These are phyloP conservation scores for Lactuca sativa DNA, from an alignment of 129 eudicot genomes.

Conservation along the genomic window DNA sequence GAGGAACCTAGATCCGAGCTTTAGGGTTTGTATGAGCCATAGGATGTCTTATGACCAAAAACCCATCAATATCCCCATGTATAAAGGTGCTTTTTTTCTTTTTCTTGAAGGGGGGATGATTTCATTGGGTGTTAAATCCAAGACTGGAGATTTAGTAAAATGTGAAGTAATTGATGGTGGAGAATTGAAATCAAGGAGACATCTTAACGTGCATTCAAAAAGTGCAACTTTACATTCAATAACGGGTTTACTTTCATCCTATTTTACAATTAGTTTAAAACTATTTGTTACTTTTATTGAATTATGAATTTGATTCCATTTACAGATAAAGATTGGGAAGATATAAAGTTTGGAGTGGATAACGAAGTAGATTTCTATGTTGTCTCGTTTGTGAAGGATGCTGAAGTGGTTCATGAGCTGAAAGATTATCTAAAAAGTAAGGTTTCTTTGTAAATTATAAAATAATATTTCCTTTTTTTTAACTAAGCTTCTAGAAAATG, in stretches of 20 bases:
- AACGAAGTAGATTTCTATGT: conserved; percentile 94
- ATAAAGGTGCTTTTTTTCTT: not conserved
- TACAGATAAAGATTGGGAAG: conserved; percentile 98
- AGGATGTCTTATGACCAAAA: too few relatives aligned
- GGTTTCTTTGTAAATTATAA: not conserved
- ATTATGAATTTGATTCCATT: conserved; percentile 18
- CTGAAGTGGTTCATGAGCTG: conserved; percentile 86
- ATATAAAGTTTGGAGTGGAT: conserved; percentile 94
- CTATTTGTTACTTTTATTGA: conserved; percentile 8
- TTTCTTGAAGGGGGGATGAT: conserved; percentile 82
- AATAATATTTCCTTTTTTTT: not conserved
- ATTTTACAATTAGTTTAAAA: not conserved
- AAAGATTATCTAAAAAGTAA: conserved; percentile 80
- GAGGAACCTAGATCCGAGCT: too few relatives aligned
- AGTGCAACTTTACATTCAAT: conserved; percentile 97
- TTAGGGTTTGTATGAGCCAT: too few relatives aligned
- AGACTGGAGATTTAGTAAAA: conserved; percentile 72
- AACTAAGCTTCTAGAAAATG: not conserved
- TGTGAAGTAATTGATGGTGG: conserved; percentile 96
- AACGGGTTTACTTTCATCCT: conserved; percentile 54
- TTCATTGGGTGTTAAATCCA: conserved; percentile 84
- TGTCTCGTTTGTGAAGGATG: conserved; percentile 94
- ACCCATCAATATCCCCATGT: too few relatives aligned
- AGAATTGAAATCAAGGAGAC: conserved; percentile 91
- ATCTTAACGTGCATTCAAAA: conserved; percentile 89